Base-by-base conservation (phyloP, 2,329 filamentous ascomycete genomes). In the Fusarium coffeatum region DNA sequence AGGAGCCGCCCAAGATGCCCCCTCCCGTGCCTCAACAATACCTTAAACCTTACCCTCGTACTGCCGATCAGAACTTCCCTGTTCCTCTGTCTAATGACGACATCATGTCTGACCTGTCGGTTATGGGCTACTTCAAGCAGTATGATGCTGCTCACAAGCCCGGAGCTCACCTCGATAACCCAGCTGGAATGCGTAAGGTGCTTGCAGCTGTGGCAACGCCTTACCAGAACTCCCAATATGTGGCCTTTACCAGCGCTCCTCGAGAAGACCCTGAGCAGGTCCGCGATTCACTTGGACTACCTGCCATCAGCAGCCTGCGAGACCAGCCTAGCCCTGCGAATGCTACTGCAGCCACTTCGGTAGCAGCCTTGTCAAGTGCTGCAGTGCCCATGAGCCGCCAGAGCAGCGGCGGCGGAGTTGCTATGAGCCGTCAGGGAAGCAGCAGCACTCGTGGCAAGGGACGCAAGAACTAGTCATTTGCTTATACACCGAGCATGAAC, bases 91-190 rank as follows among this genome's bases (percentile, higher is more conserved):
- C 83, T 15, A 74, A 80, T 8, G 85, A 88, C 40, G 87, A 89
- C 60, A 82, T 88, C 45, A 78, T 80, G 32, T 85, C 84, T 10
- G 88, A 89, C 55, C 77, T 89, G 28, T 82, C 84, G 12, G 84
- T 90, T 49, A 88, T 91, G 81, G 85, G 85, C 37, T 83, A 86
- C 65, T 85, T 87, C 71, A 85, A 85, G 74, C 84, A 86, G 69
- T 90, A 89, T 69, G 85, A 87, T 73, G 80, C 82, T 59, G 78
- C 79, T 7, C 83, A 88, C 73, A 86, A 85, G 64, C 80, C 82
- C 4, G 87, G 87, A 4, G 82, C 87, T 32, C 87, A 88, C 59
- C 82, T 89, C n/a, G 85, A 88, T 62, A 80, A 81, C 8, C 81
- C 83, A 43, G 85, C 84, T 60, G 86, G 87, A 28, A 82, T 86